These are phyloP conservation scores for Ophiostoma montium DNA, from an alignment of 2,329 filamentous ascomycete genomes.

Conservation along the genomic window DNA sequence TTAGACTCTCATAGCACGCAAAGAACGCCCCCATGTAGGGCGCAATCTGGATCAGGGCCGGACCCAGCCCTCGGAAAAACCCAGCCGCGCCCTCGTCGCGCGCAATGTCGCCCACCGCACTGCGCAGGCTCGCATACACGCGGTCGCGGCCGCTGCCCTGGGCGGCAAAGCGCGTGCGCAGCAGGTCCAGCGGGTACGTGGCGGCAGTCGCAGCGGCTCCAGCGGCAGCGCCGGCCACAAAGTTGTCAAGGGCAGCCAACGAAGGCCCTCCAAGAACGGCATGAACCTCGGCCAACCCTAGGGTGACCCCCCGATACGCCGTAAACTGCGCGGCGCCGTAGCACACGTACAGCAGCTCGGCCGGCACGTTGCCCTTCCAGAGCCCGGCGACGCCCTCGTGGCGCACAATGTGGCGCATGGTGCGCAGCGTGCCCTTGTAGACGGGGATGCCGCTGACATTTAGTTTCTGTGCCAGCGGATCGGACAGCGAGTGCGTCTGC, in stretches of 20 bases:
- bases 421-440: constrained; percentile 66
- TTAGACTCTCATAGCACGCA: constrained; percentile 65
- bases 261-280: constrained; percentile 27
- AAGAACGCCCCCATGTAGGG: constrained; percentile 98
- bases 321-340: constrained; percentile 88
- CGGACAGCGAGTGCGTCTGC: constrained; percentile 70
- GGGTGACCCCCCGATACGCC: constrained; percentile 62
- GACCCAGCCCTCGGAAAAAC: constrained; percentile 78
- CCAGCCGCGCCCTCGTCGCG: constrained; percentile 60
- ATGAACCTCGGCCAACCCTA: constrained; percentile 42
- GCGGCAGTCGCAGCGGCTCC: constrained; percentile 68
- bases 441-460: constrained; percentile 31
- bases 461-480: constrained; percentile 46
- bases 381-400: constrained; percentile 75
- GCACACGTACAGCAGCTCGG: constrained; percentile 83
- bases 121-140: constrained; percentile 60
- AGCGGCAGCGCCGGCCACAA: constrained; percentile 69
- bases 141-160: constrained; percentile 57
- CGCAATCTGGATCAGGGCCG: constrained; percentile 74
- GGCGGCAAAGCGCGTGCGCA: constrained; percentile 92
- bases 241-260: constrained; percentile 58
- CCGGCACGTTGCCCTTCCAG: constrained; percentile 97
- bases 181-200: constrained; percentile 86
- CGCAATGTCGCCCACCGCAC: constrained; percentile 58
- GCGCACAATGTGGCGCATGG: constrained; percentile 59